phyloP scores from a whole-genome alignment of 768 basidiomycete species.

The Holtermanniella nyarrowii region DNA sequence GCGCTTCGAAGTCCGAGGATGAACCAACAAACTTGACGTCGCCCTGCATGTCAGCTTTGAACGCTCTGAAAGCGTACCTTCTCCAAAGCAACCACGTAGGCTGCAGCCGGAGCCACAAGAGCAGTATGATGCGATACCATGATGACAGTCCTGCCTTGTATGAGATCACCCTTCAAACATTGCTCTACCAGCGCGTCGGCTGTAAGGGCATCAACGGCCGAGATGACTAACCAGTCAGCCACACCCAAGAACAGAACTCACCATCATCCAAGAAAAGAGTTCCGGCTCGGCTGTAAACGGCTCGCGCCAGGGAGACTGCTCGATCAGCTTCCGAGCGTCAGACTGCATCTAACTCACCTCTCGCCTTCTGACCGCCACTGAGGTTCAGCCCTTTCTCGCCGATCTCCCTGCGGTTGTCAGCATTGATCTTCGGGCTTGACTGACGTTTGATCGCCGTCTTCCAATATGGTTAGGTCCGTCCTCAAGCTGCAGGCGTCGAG shows the following conservation, averaged over 20 bases:
- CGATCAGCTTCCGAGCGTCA: background rate
- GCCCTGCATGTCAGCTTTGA: slow-evolving; percentile 43
- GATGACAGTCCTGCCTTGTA: slow-evolving; percentile 68
- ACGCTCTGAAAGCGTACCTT: slow-evolving; percentile 15
- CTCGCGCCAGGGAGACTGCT: slow-evolving; percentile 46
- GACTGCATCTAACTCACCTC: slow-evolving; percentile 31
- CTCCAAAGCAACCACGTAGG: slow-evolving; percentile 55
- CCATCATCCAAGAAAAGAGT: slow-evolving; percentile 78
- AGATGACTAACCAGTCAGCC: slow-evolving; percentile 22
- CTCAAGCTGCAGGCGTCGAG: slow-evolving; percentile 66
- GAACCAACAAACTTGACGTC: slow-evolving; percentile 65
- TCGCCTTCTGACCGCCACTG: slow-evolving; percentile 49
- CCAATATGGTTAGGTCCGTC: slow-evolving; percentile 60
- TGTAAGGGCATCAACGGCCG: slow-evolving; percentile 68
- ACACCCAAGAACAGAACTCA: slow-evolving; percentile 38
- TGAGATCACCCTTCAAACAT: slow-evolving; percentile 68
- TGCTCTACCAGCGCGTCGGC: slow-evolving; percentile 70
- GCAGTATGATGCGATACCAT: slow-evolving; percentile 92
- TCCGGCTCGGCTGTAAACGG: slow-evolving; percentile 79
- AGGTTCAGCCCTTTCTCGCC: slow-evolving; percentile 41
- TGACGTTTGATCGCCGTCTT: slow-evolving; percentile 62
- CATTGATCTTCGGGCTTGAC: slow-evolving; percentile 27
- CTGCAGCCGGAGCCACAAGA: slow-evolving; percentile 67
- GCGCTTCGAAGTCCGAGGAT: slow-evolving; percentile 55
- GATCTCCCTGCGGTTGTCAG: slow-evolving; percentile 47